These are phyloP conservation scores for Beauveria sp. DNA, from an alignment of 2,329 filamentous ascomycete species.

Conservation along the genomic window DNA sequence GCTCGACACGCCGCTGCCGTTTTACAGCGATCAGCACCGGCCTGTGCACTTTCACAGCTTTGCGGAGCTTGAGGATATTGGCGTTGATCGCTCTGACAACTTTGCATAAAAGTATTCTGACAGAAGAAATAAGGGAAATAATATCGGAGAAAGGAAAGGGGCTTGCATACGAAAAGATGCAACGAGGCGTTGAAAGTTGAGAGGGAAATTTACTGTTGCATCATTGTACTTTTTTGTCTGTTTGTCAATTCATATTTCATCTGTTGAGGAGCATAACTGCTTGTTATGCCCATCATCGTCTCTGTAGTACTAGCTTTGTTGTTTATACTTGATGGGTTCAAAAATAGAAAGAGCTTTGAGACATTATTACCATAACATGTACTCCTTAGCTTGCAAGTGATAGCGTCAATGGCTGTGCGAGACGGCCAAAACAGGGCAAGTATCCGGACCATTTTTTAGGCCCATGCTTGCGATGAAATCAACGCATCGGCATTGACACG, in stretches of 20 bases:
- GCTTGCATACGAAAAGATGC: neutral
- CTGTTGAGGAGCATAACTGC: neutral
- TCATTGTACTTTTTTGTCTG: constrained; percentile 1
- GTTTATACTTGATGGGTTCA: neutral
- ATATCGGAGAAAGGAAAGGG: neutral
- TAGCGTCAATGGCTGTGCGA: neutral
- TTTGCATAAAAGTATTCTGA: constrained; percentile 58
- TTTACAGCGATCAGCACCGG: constrained; percentile 88
- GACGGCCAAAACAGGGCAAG: no score
- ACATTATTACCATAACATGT: neutral
- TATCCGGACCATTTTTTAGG: no score
- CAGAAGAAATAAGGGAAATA: neutral
- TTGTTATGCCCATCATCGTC: constrained; percentile 1
- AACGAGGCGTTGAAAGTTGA: constrained; percentile 3
- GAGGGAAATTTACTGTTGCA: neutral
- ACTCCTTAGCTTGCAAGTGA: neutral
- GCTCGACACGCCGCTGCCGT: constrained; percentile 81
- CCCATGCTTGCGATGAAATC: neutral
- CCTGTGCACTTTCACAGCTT: constrained; percentile 97
- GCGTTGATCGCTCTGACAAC: constrained; percentile 87
- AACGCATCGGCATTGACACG: neutral
- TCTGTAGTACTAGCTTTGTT: constrained; percentile 7
- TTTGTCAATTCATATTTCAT: neutral
- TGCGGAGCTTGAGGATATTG: constrained; percentile 92
- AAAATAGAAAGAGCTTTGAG: neutral